Base-by-base conservation (phyloP, 768 basidiomycete genomes). In the Leccinum variicolor region DNA sequence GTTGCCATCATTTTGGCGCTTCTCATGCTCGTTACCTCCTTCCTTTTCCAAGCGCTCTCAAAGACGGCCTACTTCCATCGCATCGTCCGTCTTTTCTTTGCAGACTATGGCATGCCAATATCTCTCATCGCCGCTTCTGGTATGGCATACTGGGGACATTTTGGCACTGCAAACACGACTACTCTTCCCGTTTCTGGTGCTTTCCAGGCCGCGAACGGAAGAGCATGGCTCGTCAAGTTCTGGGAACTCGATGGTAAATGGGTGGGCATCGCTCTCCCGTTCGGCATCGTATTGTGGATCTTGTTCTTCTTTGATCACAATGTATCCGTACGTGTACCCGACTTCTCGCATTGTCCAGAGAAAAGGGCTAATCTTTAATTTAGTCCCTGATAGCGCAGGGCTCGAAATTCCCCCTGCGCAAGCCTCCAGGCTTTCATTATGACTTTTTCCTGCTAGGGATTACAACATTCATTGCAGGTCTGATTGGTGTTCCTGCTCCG, bases 221-320 rank as follows among this genome's bases (percentile, higher is more conserved):
- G 94, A 56, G 73, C 79, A 8, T 98, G 93, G 95, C 75, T 97
- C 0, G 90, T 97, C 11, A 80, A 69, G 29, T 97, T 96, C 67
- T 97, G 94, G 95, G 74, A 93, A 60, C 76, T 97, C 3, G 87
- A 90, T 19, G 86, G 81, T 0, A 92, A 91, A 73, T 97, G 92
- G 90, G 87, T 95, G 3, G 91, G 87, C 11, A 86, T 92, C 28
- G 91, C 94, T 0, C 76, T 94, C 45, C 94, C 94, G 0, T 97
- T 97, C 65, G 95, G 94, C 3, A 72, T 94, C 43, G 77, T 94
- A 21, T 77, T 98, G 6, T 97, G 91, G 84, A 82, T 96, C 23
- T 75, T 97, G 46, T 96, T 98, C 75, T 94, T 94, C 77, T 97
- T 97, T 63, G 94, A 98, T 62, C 91, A 94, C 62, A 95, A 95